phyloP scores from a whole-genome alignment of 106 monocot species.

The Dendrobium catenatum region DNA sequence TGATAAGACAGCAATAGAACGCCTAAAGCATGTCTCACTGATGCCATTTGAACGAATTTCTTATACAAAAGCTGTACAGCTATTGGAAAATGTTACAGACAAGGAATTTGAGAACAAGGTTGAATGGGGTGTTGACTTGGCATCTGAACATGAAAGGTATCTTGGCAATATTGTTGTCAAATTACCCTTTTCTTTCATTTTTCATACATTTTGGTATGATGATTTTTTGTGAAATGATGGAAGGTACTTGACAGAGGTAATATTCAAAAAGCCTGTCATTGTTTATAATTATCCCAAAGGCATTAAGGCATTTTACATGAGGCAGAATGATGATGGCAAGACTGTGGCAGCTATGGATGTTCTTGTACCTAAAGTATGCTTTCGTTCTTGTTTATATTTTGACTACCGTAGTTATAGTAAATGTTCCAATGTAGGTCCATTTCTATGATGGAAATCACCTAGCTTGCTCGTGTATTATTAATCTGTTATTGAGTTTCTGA shows the following conservation, averaged over 20 bases:
- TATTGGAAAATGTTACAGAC: constrained; percentile 43
- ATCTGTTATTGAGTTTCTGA: background rate
- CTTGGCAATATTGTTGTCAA: background rate
- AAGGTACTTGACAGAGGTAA: constrained; percentile 75
- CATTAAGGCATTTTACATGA: constrained; percentile 82
- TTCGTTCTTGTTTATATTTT: background rate
- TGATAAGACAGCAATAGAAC: constrained; percentile 56
- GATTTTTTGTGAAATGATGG: constrained; percentile 15
- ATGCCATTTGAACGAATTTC: constrained; percentile 52
- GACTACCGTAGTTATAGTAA: background rate
- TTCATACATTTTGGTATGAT: background rate
- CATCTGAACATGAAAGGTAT: constrained; percentile 25
- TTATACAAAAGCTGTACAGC: constrained; percentile 50
- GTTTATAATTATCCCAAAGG: constrained; percentile 75
- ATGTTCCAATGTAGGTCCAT: background rate
- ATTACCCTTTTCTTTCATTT: background rate
- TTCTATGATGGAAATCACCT: background rate
- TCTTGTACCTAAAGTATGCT: constrained; percentile 67
- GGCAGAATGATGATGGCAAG: constrained; percentile 57
- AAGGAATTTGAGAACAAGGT: constrained; percentile 70
- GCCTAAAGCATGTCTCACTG: constrained; percentile 47
- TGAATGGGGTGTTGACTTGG: constrained; percentile 67
- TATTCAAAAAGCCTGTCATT: constrained; percentile 73
- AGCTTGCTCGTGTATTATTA: background rate
- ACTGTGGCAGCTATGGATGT: constrained; percentile 87